phyloP scores from a whole-genome alignment of 306 rosid genomes.

The Cucurbita moschata region DNA sequence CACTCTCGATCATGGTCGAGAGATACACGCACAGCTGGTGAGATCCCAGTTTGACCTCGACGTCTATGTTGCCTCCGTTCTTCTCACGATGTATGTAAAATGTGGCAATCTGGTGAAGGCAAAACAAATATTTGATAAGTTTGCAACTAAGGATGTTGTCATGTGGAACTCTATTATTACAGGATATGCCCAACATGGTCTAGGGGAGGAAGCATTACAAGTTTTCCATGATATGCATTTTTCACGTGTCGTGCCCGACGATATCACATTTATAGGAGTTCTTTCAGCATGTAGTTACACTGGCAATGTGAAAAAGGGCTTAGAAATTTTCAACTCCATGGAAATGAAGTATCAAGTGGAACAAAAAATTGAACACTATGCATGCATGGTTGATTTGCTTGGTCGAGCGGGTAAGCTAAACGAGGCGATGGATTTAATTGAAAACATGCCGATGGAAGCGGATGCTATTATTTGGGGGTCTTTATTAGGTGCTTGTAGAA shows the following conservation, averaged over 20 bases:
- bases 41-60: slow-evolving; percentile 17
- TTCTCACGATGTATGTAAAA: slow-evolving; percentile 23
- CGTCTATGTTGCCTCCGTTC: slow-evolving; percentile 18
- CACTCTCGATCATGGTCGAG: slow-evolving; percentile 20
- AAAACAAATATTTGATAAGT: slow-evolving; percentile 20
- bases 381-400: slow-evolving; percentile 35
- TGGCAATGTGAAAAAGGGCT: slow-evolving; percentile 23
- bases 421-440: slow-evolving; percentile 26
- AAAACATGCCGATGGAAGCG: slow-evolving; percentile 25
- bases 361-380: slow-evolving; percentile 26
- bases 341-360: slow-evolving; percentile 12
- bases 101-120: slow-evolving; percentile 26
- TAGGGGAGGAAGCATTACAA: slow-evolving; percentile 23
- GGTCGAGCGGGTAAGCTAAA: slow-evolving; percentile 25
- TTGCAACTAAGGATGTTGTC: slow-evolving; percentile 19
- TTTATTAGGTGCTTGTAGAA: slow-evolving; percentile 26
- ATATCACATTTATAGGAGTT: slow-evolving; percentile 22
- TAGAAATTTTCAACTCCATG: slow-evolving; percentile 18
- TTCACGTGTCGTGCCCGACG: slow-evolving; percentile 17
- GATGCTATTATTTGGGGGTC: slow-evolving; percentile 30
- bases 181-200: slow-evolving; percentile 28
- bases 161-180: slow-evolving; percentile 33
- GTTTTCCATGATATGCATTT: slow-evolving; percentile 19
- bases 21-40: slow-evolving; percentile 20
- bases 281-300: slow-evolving; percentile 29